phyloP scores from a whole-genome alignment of 106 monocot species.

The Iris macrosiphon region DNA sequence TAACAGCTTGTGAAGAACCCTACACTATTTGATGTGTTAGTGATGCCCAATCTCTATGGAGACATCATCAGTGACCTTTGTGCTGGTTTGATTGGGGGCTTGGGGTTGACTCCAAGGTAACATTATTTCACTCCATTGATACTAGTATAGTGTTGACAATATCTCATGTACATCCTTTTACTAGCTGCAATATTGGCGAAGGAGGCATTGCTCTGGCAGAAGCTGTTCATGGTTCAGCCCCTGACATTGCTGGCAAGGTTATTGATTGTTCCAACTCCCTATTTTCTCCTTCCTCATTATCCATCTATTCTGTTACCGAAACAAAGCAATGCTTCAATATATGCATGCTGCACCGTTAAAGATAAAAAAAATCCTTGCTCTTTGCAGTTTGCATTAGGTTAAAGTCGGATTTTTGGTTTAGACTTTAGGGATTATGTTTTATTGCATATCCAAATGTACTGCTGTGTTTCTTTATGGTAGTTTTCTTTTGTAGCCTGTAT shows the following conservation, averaged over 20 bases:
- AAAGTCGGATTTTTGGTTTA: no score
- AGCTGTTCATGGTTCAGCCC: conserved; percentile 90
- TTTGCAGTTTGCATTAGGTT: no score
- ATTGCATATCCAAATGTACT: no score
- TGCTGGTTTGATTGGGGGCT: conserved; percentile 92
- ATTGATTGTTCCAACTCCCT: no score
- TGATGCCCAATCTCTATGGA: conserved; percentile 97
- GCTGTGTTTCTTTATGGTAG: no score
- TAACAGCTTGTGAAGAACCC: conserved; percentile 92
- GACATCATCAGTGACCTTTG: conserved; percentile 99
- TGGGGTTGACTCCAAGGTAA: conserved; percentile 94
- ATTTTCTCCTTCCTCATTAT: background rate
- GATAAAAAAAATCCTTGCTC: no score
- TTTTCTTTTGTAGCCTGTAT: no score
- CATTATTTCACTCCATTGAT: background rate
- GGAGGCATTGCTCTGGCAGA: conserved; percentile 82
- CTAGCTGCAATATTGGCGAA: conserved; percentile 85
- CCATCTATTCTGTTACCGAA: no score
- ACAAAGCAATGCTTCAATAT: no score
- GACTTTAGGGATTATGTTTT: no score
- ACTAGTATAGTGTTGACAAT: background rate
- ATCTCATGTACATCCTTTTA: conserved; percentile 1
- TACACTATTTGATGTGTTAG: conserved; percentile 81
- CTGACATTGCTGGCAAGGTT: conserved; percentile 89
- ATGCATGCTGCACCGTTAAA: no score